A percentile compares a stretch with the other conserved stretches of the same genome.
Evolutionary conservation across 805 yeast genomes (phyloP).

Genomic region (Wickerhamomyces alni): DNA sequence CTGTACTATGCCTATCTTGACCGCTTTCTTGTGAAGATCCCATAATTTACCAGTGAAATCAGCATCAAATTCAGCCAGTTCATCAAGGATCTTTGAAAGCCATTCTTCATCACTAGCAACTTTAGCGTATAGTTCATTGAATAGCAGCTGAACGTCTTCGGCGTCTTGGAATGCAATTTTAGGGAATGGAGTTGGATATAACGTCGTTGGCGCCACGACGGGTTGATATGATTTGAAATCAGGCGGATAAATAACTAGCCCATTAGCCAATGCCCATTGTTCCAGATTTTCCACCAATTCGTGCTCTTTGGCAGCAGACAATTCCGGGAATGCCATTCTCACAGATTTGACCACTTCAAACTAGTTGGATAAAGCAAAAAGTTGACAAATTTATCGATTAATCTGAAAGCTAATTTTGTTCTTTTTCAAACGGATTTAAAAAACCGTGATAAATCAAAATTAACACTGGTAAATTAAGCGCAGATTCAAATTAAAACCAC

Average conservation of each 20-base stretch:
- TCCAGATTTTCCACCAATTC: conserved; percentile 40
- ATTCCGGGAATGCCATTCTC: conserved; percentile 22
- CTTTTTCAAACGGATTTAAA: no score
- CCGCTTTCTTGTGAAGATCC: conserved; percentile 48
- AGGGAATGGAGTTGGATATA: conserved; percentile 89
- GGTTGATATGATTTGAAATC: conserved; percentile 39
- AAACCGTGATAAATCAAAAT: no score
- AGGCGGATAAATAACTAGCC: conserved; percentile 77
- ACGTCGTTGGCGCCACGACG: conserved; percentile 76
- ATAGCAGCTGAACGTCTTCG: conserved; percentile 53
- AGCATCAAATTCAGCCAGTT: conserved; percentile 52
- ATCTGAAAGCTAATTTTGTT: no score
- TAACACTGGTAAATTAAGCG: no score
- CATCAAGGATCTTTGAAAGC: conserved; percentile 50
- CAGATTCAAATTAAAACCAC: no score
- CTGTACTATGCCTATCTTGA: conserved; percentile 47
- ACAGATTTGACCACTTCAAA: no score
- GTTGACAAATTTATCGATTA: no score
- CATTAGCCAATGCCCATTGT: conserved; percentile 78
- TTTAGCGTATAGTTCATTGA: conserved; percentile 68
- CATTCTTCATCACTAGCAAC: conserved; percentile 57
- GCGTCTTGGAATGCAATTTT: conserved; percentile 60
- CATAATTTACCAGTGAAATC: conserved; percentile 81
- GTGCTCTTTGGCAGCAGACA: conserved; percentile 21
- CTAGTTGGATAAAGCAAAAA: no score